These are phyloP conservation scores for Neurospora pannonica DNA, from an alignment of 495 filamentous ascomycete species.

Conservation along the genomic window DNA sequence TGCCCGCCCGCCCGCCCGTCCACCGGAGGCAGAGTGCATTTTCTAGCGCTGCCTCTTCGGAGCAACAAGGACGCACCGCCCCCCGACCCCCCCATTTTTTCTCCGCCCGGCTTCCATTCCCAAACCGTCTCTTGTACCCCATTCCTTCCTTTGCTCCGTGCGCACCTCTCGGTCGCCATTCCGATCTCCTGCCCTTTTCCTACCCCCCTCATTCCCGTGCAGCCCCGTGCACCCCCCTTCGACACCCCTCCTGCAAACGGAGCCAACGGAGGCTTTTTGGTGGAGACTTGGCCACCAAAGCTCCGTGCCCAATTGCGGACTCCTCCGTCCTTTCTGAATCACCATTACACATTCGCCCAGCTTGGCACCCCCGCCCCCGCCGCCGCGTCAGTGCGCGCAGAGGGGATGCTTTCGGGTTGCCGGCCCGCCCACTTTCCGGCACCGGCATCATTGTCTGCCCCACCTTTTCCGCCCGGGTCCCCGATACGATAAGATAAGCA, in stretches of 20 bases:
- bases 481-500: background rate
- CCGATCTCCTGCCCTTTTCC: slow-evolving; percentile 12
- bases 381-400: background rate
- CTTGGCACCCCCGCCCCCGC: background rate
- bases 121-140: slow-evolving; percentile 14
- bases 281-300: background rate
- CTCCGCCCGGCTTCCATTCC: slow-evolving; percentile 24
- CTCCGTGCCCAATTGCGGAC: slow-evolving; percentile 11
- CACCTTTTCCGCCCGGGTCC: background rate
- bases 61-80: slow-evolving; percentile 8
- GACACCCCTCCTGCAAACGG: slow-evolving; percentile 11
- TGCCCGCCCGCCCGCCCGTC: background rate
- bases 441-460: background rate
- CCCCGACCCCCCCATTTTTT: slow-evolving; percentile 16
- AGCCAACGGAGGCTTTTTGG: slow-evolving; percentile 1
- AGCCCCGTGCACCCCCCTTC: background rate
- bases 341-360: background rate
- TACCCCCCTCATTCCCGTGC: background rate
- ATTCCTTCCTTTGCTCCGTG: slow-evolving; percentile 22
- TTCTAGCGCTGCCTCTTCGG: slow-evolving; percentile 17
- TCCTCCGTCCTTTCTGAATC: background rate
- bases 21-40: slow-evolving; percentile 13
- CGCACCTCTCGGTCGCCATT: slow-evolving; percentile 17
- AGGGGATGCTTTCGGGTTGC: background rate
- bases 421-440: background rate